Conservation (phyloP, 2,329 filamentous ascomycete genomes). For the Immersiporthe knoxdaviesiana region DNA sequence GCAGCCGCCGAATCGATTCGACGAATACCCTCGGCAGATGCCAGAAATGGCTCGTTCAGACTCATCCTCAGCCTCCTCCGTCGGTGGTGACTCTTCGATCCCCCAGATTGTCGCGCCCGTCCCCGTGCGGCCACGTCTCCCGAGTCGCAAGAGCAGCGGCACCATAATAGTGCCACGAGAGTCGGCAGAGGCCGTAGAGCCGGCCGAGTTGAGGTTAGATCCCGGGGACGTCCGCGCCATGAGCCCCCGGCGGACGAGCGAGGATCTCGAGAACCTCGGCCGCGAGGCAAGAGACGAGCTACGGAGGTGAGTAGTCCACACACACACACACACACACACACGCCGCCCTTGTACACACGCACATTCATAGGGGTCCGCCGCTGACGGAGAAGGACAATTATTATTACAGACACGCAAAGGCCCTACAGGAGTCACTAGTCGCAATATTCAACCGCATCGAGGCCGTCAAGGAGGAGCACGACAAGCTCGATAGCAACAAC, state of each 20-base stretch:
- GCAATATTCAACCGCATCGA: slow-evolving; percentile 93
- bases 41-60: slow-evolving; percentile 38
- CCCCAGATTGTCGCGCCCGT: slow-evolving; percentile 53
- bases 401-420: slow-evolving; percentile 75
- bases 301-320: slow-evolving; percentile 52
- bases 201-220: slow-evolving; percentile 75
- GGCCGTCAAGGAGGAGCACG: slow-evolving; percentile 89
- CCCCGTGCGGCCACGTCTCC: slow-evolving; percentile 66
- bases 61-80: slow-evolving; percentile 40
- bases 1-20: slow-evolving; percentile 21
- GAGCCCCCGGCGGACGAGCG: slow-evolving; percentile 88
- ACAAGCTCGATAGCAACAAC: slow-evolving; percentile 96
- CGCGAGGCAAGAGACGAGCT: slow-evolving; percentile 75
- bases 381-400: slow-evolving; percentile 29
- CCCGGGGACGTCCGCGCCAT: slow-evolving; percentile 90
- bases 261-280: slow-evolving; percentile 86
- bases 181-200: slow-evolving; percentile 68
- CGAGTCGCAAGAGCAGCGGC: slow-evolving; percentile 77
- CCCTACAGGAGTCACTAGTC: slow-evolving; percentile 84
- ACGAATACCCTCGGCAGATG: slow-evolving; percentile 19
- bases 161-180: slow-evolving; percentile 83
- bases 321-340: too few relatives aligned
- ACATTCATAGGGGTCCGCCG: neutral
- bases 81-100: slow-evolving; percentile 40
- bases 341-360: neutral